A percentile compares a stretch with the other conserved stretches of the same genome.
Conservation (phyloP, 257 asterid species). For the Solanum acaule region DNA sequence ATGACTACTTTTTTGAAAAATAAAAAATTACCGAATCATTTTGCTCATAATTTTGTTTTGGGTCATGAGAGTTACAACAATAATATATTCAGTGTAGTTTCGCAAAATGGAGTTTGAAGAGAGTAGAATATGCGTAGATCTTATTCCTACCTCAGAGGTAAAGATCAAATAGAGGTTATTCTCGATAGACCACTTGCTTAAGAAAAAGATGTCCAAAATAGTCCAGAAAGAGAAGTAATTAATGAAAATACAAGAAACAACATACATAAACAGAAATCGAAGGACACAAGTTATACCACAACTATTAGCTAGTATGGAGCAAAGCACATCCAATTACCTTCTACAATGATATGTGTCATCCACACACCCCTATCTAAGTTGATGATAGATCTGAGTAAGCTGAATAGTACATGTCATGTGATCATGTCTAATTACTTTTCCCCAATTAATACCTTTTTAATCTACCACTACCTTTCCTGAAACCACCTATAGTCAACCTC, state of each 20-base stretch:
- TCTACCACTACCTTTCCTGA: accelerated
- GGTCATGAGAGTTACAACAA: background rate
- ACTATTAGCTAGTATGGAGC: background rate
- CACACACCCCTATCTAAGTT: background rate
- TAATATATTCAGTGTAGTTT: too few species aligned
- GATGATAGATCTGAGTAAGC: background rate
- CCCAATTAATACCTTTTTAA: too few species aligned
- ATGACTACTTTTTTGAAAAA: background rate
- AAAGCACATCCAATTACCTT: background rate
- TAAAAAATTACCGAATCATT: background rate
- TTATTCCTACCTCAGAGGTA: background rate
- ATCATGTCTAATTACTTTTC: background rate
- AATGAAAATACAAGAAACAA: background rate
- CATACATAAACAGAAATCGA: background rate
- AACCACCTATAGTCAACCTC: background rate
- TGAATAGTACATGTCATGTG: background rate
- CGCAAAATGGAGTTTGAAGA: background rate
- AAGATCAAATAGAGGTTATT: accelerated
- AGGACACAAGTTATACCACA: too few species aligned
- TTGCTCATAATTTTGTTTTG: background rate
- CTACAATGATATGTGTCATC: background rate
- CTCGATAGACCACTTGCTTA: accelerated
- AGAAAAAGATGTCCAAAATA: accelerated
- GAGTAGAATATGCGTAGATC: background rate
- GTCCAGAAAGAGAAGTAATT: background rate